Percentiles rank a stretch among this genome's conserved stretches.
These are phyloP conservation scores for Gossypium longicalyx DNA, from an alignment of 345 rosid species.

Conservation along the genomic window DNA sequence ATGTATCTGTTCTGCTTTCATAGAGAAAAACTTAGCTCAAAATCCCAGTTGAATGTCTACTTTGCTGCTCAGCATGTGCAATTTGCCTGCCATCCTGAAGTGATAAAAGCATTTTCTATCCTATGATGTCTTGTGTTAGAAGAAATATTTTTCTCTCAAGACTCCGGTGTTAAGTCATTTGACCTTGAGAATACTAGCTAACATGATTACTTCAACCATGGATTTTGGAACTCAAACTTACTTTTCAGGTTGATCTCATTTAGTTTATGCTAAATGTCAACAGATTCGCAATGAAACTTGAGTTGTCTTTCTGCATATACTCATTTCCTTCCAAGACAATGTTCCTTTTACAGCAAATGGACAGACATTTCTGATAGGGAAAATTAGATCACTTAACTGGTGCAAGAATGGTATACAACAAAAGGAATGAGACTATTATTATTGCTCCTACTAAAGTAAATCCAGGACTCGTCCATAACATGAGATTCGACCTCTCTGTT, in stretches of 20 bases:
- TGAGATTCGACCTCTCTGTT: slow-evolving; percentile 79
- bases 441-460: slow-evolving; percentile 72
- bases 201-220: no score
- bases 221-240: no score
- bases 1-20: not conserved
- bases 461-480: slow-evolving; percentile 75
- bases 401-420: slow-evolving; percentile 75
- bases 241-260: not conserved
- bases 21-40: no score
- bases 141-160: no score
- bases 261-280: not conserved
- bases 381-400: slow-evolving; percentile 52
- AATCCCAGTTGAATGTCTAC: not conserved
- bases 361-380: not conserved
- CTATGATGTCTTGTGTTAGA: not conserved
- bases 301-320: not conserved
- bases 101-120: not conserved
- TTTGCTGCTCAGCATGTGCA: no score
- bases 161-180: no score
- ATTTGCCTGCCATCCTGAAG: not conserved
- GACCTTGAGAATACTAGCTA: no score
- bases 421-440: slow-evolving; percentile 59
- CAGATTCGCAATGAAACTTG: not conserved
- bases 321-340: not conserved
- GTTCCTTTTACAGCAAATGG: not conserved